A percentile compares a stretch with the other conserved stretches of the same genome.
Conservation (phyloP, 1,284 basidiomycete species). For the Ustilago loliicola region DNA sequence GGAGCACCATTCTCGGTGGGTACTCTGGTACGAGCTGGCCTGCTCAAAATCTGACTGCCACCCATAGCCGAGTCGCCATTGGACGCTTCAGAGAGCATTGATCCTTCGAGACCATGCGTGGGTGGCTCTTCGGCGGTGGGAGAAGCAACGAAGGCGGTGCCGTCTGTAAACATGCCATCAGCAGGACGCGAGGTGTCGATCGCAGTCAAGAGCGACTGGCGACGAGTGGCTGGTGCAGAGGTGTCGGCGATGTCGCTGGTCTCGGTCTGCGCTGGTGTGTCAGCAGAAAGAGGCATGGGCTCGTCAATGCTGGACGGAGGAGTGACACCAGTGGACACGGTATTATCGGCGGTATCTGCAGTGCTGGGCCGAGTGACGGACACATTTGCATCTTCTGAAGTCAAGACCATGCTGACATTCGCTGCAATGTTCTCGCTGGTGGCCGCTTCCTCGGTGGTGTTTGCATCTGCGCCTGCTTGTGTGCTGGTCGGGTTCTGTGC, state of each 20-base stretch:
- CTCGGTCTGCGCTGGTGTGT: neutral
- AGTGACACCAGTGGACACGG: neutral
- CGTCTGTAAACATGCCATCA: constrained; percentile 6
- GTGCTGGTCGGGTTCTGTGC: constrained; percentile 4
- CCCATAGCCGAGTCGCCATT: constrained; percentile 14
- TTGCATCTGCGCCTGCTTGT: neutral
- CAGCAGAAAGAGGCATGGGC: constrained; percentile 28
- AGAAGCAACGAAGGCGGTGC: constrained; percentile 15
- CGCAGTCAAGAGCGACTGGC: constrained; percentile 15
- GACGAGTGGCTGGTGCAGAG: constrained; percentile 1
- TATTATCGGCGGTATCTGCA: neutral
- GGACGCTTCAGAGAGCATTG: constrained; percentile 27
- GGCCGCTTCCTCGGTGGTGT: neutral
- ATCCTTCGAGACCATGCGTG: constrained; percentile 17
- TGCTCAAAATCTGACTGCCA: constrained; percentile 22
- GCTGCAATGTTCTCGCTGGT: neutral
- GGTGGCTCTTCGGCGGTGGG: constrained; percentile 22
- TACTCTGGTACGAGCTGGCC: constrained; percentile 15
- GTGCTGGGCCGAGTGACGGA: neutral
- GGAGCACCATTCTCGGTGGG: constrained; percentile 13
- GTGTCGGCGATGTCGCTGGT: neutral
- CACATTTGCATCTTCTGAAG: neutral
- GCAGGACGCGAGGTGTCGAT: constrained; percentile 23
- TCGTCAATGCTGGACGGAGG: constrained; percentile 17
- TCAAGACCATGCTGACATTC: neutral